Percentiles rank a stretch among this genome's conserved stretches.
phyloP scores from a whole-genome alignment of 352 stramenopile species.

The Phytophthora pistaciae region DNA sequence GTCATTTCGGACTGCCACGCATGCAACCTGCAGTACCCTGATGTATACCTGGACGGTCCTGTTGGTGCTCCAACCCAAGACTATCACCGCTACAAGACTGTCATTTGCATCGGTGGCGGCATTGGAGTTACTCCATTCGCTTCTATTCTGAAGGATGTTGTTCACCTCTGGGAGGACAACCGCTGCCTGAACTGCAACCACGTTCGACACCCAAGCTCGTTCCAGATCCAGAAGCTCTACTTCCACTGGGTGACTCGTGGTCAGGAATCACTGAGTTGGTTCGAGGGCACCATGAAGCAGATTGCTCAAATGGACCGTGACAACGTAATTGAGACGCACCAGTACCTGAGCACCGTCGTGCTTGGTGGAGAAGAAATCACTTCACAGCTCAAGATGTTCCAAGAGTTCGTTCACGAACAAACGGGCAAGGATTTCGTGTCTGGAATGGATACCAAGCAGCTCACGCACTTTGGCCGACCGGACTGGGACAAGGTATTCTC shows the following conservation, averaged over 20 bases:
- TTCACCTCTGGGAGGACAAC: slow-evolving; percentile 74
- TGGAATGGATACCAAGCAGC: slow-evolving; percentile 68
- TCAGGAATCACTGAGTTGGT: slow-evolving; percentile 81
- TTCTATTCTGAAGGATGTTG: slow-evolving; percentile 74
- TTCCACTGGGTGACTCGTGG: slow-evolving; percentile 85
- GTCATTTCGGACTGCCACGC: slow-evolving; percentile 64
- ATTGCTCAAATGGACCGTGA: slow-evolving; percentile 72
- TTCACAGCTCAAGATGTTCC: slow-evolving; percentile 76
- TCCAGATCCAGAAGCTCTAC: slow-evolving; percentile 82
- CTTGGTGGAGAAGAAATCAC: slow-evolving; percentile 64
- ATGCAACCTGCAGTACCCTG: slow-evolving; percentile 64
- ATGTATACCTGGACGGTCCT: slow-evolving; percentile 72
- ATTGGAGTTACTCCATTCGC: slow-evolving; percentile 86
- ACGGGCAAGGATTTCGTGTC: slow-evolving; percentile 80
- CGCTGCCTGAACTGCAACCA: slow-evolving; percentile 70
- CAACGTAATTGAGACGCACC: slow-evolving; percentile 76
- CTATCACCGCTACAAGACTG: slow-evolving; percentile 69
- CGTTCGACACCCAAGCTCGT: slow-evolving; percentile 64
- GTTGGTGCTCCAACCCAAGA: slow-evolving; percentile 77
- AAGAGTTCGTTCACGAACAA: slow-evolving; percentile 79
- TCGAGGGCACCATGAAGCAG: slow-evolving; percentile 84
- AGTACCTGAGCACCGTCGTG: slow-evolving; percentile 84
- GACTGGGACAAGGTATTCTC: slow-evolving; percentile 80
- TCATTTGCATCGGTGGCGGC: slow-evolving; percentile 74
- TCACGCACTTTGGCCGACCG: slow-evolving; percentile 83